Evolutionary conservation across 352 stramenopile species (phyloP), one percentile per base, ranked within the genome.

Genomic region (Pilasporangium apinafurcum): DNA sequence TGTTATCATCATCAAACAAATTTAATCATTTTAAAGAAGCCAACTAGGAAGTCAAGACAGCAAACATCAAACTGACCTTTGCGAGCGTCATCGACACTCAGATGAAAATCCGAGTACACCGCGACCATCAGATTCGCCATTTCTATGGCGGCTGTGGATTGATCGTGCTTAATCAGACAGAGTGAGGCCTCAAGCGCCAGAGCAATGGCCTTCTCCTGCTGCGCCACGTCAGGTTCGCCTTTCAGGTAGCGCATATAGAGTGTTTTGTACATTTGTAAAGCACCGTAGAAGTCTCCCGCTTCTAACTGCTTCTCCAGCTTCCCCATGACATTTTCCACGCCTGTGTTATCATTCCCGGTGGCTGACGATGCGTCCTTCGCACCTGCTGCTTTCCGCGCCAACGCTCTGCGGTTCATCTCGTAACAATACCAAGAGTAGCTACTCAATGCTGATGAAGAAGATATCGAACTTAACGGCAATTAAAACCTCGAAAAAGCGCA

Each of bases 211-310:
- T 82, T 74, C 33, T 80, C 46, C 49, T 89, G 82, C 47, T 83
- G 68, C 22, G 59, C 57, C 6, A 37, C 37, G 37, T 63, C 66
- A 21, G 65, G 66, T 20, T 92, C 80, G 48, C 74, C 77, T 46
- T 91, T 88, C 53, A 91, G 74, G 41, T 75, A 68, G 28, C 83
- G 82, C 71, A 86, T 92, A 58, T 89, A 92, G 14, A 95, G 65
- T 52, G 81, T 92, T 72, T 92, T 92, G 72, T 95, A 95, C 79
- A 93, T 88, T 53, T 95, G 83, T 50, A 95, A 50, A 43, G 83
- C 83, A 40, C 83, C 78, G 57, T 95, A 95, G 47, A 79, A 88
- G 44, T 95, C 79, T 10, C 79, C 79, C n/a, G 70, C 62, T 30
- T 43, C 60, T 30, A 93, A 63, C 62, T 89, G 77, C 43, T 53